Base-by-base conservation (phyloP, 768 basidiomycete species). In the Mycena metata region DNA sequence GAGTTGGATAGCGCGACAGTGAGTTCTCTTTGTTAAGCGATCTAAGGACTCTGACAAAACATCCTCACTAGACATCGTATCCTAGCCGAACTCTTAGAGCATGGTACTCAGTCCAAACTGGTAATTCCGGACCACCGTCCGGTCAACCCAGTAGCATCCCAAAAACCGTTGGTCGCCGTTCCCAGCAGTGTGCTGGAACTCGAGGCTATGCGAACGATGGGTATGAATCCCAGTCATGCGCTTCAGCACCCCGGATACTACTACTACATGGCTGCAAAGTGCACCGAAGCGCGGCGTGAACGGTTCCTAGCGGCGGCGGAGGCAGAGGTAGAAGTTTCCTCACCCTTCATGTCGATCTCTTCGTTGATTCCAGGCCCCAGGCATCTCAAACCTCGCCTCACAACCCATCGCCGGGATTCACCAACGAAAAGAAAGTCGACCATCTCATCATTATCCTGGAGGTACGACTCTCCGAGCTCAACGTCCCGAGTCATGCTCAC, bases 1-100 rank as follows among this genome's bases (percentile, higher is more conserved):
- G 97, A 94, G 93, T 71, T 99, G 96, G 97, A 84, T 96, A 62
- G 93, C 95, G 10, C 84, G 96, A 76, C 96, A 98, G 94, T 96
- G 74, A 63, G 92, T 85, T 41, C 67, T 12, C 64, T 21, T 21
- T 33, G 21, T 19, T 17, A 12, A 3, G 4, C 36, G 1, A 12
- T 43, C 6, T 50, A 41, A 10, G 11, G n/a, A 55, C 23, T 21
- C 39, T 36, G 60, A 51, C 36, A 26, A 41, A n/a, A 51, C 36
- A 54, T 43, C 51, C 63, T 5, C 2, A 30, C 67, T 6, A 97
- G 96, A 75, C 90, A 98, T 75, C 92, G 96, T 10, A 85, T 96
- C 21, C 88, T 99, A 36, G 96, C 93, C 16, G 97, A 99, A 79
- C 83, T 99, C 5, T 84, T 98, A 1, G 96, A 98, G 68, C 88